These are phyloP conservation scores for Dicorynia guianensis DNA, from an alignment of 306 rosid genomes.

Conservation along the genomic window DNA sequence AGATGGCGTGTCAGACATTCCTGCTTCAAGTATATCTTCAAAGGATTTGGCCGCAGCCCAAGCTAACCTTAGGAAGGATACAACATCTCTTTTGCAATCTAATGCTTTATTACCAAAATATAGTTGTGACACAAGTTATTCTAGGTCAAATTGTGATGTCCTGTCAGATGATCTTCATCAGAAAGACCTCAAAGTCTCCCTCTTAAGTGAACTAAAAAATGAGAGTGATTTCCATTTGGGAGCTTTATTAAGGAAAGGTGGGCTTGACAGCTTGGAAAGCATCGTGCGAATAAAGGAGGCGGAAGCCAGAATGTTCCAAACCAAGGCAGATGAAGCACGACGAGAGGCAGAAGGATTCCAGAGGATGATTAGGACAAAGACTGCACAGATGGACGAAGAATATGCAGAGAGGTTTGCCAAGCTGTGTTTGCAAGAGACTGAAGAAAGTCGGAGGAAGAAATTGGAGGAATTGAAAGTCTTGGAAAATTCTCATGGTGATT, in stretches of 20 bases:
- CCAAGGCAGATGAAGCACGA: constrained; percentile 92
- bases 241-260: constrained; percentile 67
- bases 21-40: constrained; percentile 57
- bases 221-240: constrained; percentile 70
- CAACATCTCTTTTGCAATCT: constrained; percentile 62
- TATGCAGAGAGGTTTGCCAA: constrained; percentile 71
- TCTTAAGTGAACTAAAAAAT: constrained; percentile 57
- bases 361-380: constrained; percentile 66
- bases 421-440: constrained; percentile 73
- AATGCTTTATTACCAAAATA: constrained; percentile 59
- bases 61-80: constrained; percentile 62
- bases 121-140: constrained; percentile 60
- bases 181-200: constrained; percentile 68
- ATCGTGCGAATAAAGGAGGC: constrained; percentile 92
- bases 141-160: constrained; percentile 59
- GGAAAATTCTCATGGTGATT: constrained; percentile 78
- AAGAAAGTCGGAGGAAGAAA: constrained; percentile 80
- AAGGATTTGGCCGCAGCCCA: constrained; percentile 61
- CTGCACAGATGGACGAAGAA: constrained; percentile 77
- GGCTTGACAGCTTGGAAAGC: constrained; percentile 86
- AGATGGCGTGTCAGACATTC: constrained; percentile 63
- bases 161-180: constrained; percentile 64
- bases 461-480: constrained; percentile 81
- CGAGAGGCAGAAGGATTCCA: constrained; percentile 85
- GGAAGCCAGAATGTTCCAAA: constrained; percentile 92